Conservation (phyloP, 148 eudicot genomes). For the Silene latifolia region DNA sequence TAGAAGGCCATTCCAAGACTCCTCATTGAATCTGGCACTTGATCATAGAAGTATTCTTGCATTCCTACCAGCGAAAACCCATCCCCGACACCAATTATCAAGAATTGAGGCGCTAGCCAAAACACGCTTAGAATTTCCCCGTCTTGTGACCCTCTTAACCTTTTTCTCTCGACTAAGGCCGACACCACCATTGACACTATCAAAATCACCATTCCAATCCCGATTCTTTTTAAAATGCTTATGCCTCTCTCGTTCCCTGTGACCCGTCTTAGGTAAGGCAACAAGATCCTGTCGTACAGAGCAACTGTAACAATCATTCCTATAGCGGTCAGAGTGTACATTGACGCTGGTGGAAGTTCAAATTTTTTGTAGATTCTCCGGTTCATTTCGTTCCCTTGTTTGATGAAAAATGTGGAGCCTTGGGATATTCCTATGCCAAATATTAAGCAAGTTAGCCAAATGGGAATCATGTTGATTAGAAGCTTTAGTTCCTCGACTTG, state of each 20-base stretch:
- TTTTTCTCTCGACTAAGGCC: slow-evolving; percentile 43
- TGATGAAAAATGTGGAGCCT: slow-evolving; percentile 60
- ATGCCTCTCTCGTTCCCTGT: slow-evolving; percentile 58
- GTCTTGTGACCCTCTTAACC: slow-evolving; percentile 20
- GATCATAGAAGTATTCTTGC: slow-evolving; percentile 74
- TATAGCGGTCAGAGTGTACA: slow-evolving; percentile 34
- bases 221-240: slow-evolving; percentile 48
- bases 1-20: slow-evolving; percentile 59
- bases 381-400: slow-evolving; percentile 46
- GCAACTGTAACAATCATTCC: slow-evolving; percentile 38
- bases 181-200: slow-evolving; percentile 37
- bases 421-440: slow-evolving; percentile 56
- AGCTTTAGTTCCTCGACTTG: slow-evolving; percentile 62
- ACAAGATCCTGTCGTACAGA: slow-evolving; percentile 43
- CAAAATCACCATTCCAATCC: slow-evolving; percentile 55
- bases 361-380: slow-evolving; percentile 30
- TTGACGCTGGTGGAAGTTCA: slow-evolving; percentile 51
- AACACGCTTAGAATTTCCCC: slow-evolving; percentile 33
- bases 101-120: slow-evolving; percentile 65
- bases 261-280: slow-evolving; percentile 40
- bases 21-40: slow-evolving; percentile 69
- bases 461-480: slow-evolving; percentile 48
- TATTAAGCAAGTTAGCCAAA: slow-evolving; percentile 53
- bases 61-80: slow-evolving; percentile 58
- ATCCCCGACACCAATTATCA: slow-evolving; percentile 54